Base-by-base conservation (phyloP, 106 monocot species). In the Apostasia ramifera region DNA sequence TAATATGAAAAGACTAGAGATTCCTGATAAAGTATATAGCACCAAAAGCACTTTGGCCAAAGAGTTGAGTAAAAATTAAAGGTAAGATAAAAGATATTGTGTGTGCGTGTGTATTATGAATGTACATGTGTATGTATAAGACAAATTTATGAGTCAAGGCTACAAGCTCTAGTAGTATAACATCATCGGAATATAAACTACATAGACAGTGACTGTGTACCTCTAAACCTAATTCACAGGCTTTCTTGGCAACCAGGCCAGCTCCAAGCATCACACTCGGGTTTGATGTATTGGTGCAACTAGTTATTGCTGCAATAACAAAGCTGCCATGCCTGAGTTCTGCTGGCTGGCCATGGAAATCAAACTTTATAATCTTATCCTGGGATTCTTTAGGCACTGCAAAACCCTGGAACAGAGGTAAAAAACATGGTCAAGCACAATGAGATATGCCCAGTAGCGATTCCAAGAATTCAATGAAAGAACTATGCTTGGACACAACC, bases 281-380 rank as follows among this genome's bases (percentile, higher is more conserved):
- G 64, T 89, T 89, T 70, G 89, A 89, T 50, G 89, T 89, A 68
- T 89, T 89, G 2, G 89, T 89, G 75, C 89, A 89, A 47, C 89
- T 89, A 26, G 89, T 89, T 47, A 89, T 89, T 64, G 85, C 89
- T 64, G 89, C 85, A 64, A 89, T 89, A 56, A 85, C 89, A 66
- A 89, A 72, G 73, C 77, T 80, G 37, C 85, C 89, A 63, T 89
- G 89, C 70, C 80, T 82, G 2, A 89, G 75, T 65, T 89, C 64
- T 38, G 85, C 77, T 53, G 78, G 69, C 8, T 66, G 71, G 45
- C 89, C 89, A 74, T 82, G 77, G 53, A 85, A 89, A 63, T 78
- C 76, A 63, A 89, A 89, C 0, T 82, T 77, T 47, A 72, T 78
- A 70, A 80, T 80, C 71, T 82, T 85, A 45, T 66, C 73, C 60